A percentile compares a stretch with the other conserved stretches of the same genome.
phyloP scores from a whole-genome alignment of 768 basidiomycete species.

The Phlegmacium glaucopus region DNA sequence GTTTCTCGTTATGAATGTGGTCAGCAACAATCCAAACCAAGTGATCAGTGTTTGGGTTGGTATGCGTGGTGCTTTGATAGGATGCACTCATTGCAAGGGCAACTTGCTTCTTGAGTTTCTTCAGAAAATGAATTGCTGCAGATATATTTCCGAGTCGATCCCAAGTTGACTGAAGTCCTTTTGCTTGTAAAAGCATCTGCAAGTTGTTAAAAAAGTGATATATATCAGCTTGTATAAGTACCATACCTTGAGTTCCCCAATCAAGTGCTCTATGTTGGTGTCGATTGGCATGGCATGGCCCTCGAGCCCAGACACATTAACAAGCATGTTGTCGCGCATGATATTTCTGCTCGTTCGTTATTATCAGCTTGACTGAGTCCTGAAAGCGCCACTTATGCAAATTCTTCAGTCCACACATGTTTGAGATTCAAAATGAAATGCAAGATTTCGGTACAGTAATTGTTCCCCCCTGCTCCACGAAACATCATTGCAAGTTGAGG shows the following conservation, averaged over 20 bases:
- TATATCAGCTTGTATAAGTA: neutral
- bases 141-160: slow-evolving; percentile 28
- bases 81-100: slow-evolving; percentile 6
- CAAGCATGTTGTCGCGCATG: slow-evolving; percentile 23
- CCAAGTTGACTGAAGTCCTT: slow-evolving; percentile 26
- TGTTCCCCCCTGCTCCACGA: slow-evolving; percentile 20
- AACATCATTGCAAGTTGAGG: slow-evolving; percentile 16
- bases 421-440: slow-evolving; percentile 10
- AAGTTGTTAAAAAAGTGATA: neutral
- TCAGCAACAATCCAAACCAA: slow-evolving; percentile 21
- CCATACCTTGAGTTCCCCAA: slow-evolving; percentile 7
- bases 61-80: slow-evolving; percentile 24
- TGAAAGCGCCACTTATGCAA: slow-evolving; percentile 17
- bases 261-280: slow-evolving; percentile 32
- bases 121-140: slow-evolving; percentile 19
- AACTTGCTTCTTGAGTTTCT: slow-evolving; percentile 23
- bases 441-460: slow-evolving; percentile 20
- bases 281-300: slow-evolving; percentile 31
- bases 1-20: slow-evolving; percentile 7
- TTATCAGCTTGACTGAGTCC: neutral
- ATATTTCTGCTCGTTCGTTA: slow-evolving; percentile 20
- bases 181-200: slow-evolving; percentile 18
- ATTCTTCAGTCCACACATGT: slow-evolving; percentile 21
- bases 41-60: slow-evolving; percentile 6
- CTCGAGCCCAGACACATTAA: slow-evolving; percentile 25